A percentile compares a stretch with the other conserved stretches of the same genome.
Conservation (phyloP, 805 yeast genomes). For the Lachancea kluyveri region DNA sequence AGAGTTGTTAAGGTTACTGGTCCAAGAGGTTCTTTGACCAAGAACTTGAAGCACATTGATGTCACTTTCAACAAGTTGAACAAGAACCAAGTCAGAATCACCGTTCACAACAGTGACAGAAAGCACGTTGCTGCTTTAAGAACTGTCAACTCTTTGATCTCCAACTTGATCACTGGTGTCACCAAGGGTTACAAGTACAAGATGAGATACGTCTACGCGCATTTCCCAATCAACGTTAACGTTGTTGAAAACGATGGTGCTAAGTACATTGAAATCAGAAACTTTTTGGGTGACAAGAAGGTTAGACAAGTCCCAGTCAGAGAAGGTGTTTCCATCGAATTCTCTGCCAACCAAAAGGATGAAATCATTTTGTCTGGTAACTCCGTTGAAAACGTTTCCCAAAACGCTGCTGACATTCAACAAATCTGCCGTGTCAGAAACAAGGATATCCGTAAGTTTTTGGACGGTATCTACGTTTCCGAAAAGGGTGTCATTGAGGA, state of each 20-base stretch:
- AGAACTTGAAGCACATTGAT: slow-evolving; percentile 90
- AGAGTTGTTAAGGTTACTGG: slow-evolving; percentile 88
- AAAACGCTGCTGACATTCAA: slow-evolving; percentile 97
- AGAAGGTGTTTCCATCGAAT: slow-evolving; percentile 84
- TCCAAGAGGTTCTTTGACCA: slow-evolving; percentile 92
- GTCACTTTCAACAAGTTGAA: slow-evolving; percentile 82
- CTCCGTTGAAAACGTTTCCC: slow-evolving; percentile 96
- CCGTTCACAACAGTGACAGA: slow-evolving; percentile 98
- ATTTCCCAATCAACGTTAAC: slow-evolving; percentile 99
- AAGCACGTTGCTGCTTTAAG: slow-evolving; percentile 99
- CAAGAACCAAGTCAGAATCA: slow-evolving; percentile 71
- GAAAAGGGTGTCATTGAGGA: slow-evolving; percentile 85
- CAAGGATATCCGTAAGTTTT: slow-evolving; percentile 99
- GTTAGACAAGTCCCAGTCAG: slow-evolving; percentile 81
- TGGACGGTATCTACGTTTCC: slow-evolving; percentile 99
- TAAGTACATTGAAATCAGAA: slow-evolving; percentile 89
- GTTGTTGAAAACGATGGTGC: slow-evolving; percentile 71
- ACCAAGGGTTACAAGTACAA: slow-evolving; percentile 99
- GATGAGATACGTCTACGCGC: slow-evolving; percentile 99
- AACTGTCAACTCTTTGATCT: slow-evolving; percentile 92
- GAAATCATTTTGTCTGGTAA: slow-evolving; percentile 90
- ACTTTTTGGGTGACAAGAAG: slow-evolving; percentile 98
- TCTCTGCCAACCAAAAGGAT: slow-evolving; percentile 84
- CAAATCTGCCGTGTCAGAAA: slow-evolving; percentile 98
- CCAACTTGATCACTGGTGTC: slow-evolving; percentile 97